A percentile compares a stretch with the other conserved stretches of the same genome.
phyloP scores from a whole-genome alignment of 371 early-diverging fungal species.

The Cokeromyces recurvatus region DNA sequence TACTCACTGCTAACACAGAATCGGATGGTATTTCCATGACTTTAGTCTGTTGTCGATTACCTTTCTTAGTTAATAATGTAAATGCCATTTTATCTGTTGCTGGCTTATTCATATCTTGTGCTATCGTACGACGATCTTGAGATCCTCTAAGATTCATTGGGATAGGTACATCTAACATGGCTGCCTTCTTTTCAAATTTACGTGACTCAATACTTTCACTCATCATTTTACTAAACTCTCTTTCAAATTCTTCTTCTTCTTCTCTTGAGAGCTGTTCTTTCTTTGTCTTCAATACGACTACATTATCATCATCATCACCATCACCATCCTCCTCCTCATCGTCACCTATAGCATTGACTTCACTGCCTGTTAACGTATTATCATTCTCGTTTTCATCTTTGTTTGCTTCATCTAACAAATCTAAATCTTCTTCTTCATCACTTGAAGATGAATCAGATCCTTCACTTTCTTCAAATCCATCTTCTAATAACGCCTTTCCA shows the following conservation, averaged over 20 bases:
- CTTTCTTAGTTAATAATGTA: slow-evolving; percentile 86
- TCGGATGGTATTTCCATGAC: slow-evolving; percentile 83
- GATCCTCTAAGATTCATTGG: slow-evolving; percentile 64
- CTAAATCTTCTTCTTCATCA: slow-evolving; percentile 43
- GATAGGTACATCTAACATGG: slow-evolving; percentile 78
- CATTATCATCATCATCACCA: slow-evolving; percentile 43
- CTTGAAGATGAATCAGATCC: slow-evolving; percentile 25
- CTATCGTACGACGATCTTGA: slow-evolving; percentile 40
- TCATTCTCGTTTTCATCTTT: slow-evolving; percentile 16
- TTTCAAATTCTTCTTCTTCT: slow-evolving; percentile 71
- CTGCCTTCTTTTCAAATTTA: slow-evolving; percentile 70
- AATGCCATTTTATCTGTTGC: slow-evolving; percentile 69
- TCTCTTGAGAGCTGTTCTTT: slow-evolving; percentile 31
- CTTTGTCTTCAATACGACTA: slow-evolving; percentile 51
- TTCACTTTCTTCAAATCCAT: slow-evolving; percentile 40
- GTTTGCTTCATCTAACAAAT: slow-evolving; percentile 24
- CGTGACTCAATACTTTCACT: slow-evolving; percentile 77
- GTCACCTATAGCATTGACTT: neutral
- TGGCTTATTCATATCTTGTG: slow-evolving; percentile 20
- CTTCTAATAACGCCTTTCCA: slow-evolving; percentile 24
- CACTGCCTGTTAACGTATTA: neutral
- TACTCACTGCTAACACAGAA: slow-evolving; percentile 77
- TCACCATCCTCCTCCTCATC: slow-evolving; percentile 24
- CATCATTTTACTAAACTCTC: slow-evolving; percentile 80
- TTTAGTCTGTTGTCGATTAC: slow-evolving; percentile 84